These are phyloP conservation scores for Venturia aucupariae DNA, from an alignment of 2,329 filamentous ascomycete species.

Conservation along the genomic window DNA sequence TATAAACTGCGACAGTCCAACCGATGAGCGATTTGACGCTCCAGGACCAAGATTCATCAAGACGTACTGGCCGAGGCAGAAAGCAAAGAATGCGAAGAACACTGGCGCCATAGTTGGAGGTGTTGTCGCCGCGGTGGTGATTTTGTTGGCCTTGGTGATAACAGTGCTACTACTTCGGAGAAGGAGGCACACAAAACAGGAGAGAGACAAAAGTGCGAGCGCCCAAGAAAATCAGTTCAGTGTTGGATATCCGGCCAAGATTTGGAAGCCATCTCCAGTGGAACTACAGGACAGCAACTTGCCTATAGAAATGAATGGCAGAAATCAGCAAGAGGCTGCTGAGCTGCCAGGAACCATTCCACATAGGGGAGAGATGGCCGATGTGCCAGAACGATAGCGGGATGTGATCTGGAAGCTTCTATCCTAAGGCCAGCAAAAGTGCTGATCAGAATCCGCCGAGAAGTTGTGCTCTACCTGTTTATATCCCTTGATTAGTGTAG, in stretches of 20 bases:
- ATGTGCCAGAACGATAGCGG: neutral
- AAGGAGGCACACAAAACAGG: neutral
- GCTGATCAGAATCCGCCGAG: too few species aligned
- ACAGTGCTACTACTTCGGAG: neutral
- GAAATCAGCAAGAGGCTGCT: neutral
- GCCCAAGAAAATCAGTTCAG: neutral
- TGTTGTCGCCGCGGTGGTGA: neutral
- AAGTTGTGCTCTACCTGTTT: too few species aligned
- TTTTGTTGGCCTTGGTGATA: neutral
- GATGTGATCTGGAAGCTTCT: neutral
- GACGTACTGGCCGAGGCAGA: slow-evolving; percentile 1
- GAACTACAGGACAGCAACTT: neutral
- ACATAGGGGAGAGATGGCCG: neutral
- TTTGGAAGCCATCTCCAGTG: neutral
- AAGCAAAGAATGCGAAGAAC: neutral
- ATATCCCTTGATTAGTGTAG: too few species aligned
- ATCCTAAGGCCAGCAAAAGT: too few species aligned
- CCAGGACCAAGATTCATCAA: neutral
- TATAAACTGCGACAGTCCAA: neutral
- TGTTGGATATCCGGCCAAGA: neutral
- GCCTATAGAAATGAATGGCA: neutral
- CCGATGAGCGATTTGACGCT: neutral
- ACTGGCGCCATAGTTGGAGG: neutral
- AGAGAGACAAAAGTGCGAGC: neutral
- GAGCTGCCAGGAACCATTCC: neutral